Percentiles rank a stretch among this genome's conserved stretches.
Conservation (phyloP, 148 eudicot genomes). For the Vaccinium vitisidaea region DNA sequence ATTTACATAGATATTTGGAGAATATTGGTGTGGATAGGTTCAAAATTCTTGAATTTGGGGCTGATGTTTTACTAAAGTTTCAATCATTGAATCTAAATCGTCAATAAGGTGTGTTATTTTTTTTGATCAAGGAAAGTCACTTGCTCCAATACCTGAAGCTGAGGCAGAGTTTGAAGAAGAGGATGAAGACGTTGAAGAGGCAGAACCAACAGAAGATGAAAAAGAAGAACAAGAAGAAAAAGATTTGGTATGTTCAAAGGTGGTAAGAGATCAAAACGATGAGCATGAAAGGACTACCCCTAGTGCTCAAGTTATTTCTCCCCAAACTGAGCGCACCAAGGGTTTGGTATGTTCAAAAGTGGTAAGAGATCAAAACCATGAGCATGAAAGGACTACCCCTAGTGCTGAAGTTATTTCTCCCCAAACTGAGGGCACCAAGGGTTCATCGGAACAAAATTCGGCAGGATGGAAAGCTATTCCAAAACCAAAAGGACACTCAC, state of each 20-base stretch:
- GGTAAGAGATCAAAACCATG: slow-evolving; percentile 13
- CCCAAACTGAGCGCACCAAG: slow-evolving; percentile 10
- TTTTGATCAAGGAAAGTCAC: slow-evolving; percentile 72
- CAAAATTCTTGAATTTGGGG: background rate
- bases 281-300: slow-evolving; percentile 10
- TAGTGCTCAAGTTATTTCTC: slow-evolving; percentile 13
- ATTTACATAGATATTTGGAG: background rate
- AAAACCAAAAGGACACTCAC: slow-evolving; percentile 86
- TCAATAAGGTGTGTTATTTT: slow-evolving; percentile 23
- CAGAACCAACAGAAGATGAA: slow-evolving; percentile 18
- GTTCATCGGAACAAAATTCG: slow-evolving; percentile 36
- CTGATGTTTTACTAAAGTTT: slow-evolving; percentile 5
- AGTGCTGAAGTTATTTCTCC: slow-evolving; percentile 16
- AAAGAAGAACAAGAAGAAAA: slow-evolving; percentile 25
- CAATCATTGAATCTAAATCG: background rate
- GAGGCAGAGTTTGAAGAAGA: slow-evolving; percentile 42
- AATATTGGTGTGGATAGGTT: background rate
- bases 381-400: slow-evolving; percentile 8
- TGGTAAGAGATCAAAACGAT: slow-evolving; percentile 12
- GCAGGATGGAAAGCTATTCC: slow-evolving; percentile 66
- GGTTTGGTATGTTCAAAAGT: slow-evolving; percentile 7
- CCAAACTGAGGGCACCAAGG: slow-evolving; percentile 23
- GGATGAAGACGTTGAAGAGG: slow-evolving; percentile 34
- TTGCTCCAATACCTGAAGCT: slow-evolving; percentile 83
- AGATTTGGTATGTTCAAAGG: slow-evolving; percentile 5